Evolutionary conservation across 148 eudicot genomes (phyloP).

Genomic region (Gaultheria prostrata): DNA sequence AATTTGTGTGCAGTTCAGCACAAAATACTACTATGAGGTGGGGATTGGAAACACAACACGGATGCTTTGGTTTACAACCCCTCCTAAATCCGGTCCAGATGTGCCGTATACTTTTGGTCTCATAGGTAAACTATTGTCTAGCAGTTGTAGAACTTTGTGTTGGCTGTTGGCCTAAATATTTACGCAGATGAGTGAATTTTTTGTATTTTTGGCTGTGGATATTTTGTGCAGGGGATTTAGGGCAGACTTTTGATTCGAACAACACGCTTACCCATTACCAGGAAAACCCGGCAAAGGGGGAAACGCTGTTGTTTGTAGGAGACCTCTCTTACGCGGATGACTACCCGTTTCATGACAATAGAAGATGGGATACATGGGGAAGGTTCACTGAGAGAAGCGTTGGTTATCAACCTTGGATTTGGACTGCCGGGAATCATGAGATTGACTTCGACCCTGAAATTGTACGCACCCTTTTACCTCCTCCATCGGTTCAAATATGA

Average conservation of each 20-base stretch:
- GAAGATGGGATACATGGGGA: slow-evolving; percentile 68
- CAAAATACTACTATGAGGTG: slow-evolving; percentile 39
- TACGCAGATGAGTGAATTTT: not conserved
- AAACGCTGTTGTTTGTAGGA: slow-evolving; percentile 38
- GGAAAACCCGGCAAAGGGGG: slow-evolving; percentile 32
- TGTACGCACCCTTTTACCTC: slow-evolving; percentile 27
- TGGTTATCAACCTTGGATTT: slow-evolving; percentile 74
- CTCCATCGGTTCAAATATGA: not conserved
- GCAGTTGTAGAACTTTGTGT: not conserved
- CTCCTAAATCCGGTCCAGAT: slow-evolving; percentile 43
- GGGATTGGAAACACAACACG: slow-evolving; percentile 27
- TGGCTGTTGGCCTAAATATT: not conserved
- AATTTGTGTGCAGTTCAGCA: slow-evolving; percentile 23
- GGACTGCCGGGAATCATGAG: slow-evolving; percentile 70
- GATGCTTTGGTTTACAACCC: slow-evolving; percentile 40
- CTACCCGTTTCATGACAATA: slow-evolving; percentile 41
- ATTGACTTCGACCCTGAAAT: slow-evolving; percentile 55
- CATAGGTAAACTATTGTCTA: slow-evolving; percentile 31
- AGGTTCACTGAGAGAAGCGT: slow-evolving; percentile 49
- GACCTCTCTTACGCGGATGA: slow-evolving; percentile 47
- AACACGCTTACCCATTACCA: slow-evolving; percentile 39
- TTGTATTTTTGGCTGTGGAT: not conserved
- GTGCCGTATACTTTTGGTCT: slow-evolving; percentile 49
- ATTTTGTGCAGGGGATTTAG: slow-evolving; percentile 41
- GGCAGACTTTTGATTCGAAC: slow-evolving; percentile 49